phyloP scores from a whole-genome alignment of 306 rosid species.

The Fragaria ananassa region DNA sequence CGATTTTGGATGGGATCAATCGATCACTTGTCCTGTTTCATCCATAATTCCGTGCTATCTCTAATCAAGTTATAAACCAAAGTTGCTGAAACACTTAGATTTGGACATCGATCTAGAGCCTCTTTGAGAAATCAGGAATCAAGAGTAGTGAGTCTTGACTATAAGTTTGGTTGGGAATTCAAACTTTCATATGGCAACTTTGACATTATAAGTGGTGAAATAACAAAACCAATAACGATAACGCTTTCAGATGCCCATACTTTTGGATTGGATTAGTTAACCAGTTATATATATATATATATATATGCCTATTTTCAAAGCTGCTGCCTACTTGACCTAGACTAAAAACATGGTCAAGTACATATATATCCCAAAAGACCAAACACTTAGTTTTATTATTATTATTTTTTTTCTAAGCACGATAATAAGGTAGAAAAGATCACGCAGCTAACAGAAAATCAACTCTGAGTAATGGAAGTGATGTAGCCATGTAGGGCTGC shows the following conservation, averaged over 20 bases:
- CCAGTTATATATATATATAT: no score
- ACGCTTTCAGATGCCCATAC: slow-evolving; percentile 7
- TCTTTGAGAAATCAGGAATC: not conserved
- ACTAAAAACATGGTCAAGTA: not conserved
- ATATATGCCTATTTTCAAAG: slow-evolving; percentile 16
- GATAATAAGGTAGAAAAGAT: not conserved
- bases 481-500: not conserved
- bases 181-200: slow-evolving; percentile 37
- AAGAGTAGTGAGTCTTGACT: slow-evolving; percentile 1
- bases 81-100: not conserved
- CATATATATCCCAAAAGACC: not conserved
- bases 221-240: slow-evolving; percentile 16
- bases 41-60: no score
- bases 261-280: slow-evolving; percentile 10
- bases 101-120: not conserved
- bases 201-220: not conserved
- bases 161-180: slow-evolving; percentile 6
- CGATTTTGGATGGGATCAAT: not conserved
- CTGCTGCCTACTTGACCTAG: not conserved
- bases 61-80: no score
- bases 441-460: not conserved
- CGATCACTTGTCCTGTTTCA: not conserved
- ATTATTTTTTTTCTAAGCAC: not conserved
- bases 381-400: not conserved
- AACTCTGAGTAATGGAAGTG: not conserved